phyloP scores from a whole-genome alignment of 495 filamentous ascomycete species.

The Talaromyces trachyspermus region DNA sequence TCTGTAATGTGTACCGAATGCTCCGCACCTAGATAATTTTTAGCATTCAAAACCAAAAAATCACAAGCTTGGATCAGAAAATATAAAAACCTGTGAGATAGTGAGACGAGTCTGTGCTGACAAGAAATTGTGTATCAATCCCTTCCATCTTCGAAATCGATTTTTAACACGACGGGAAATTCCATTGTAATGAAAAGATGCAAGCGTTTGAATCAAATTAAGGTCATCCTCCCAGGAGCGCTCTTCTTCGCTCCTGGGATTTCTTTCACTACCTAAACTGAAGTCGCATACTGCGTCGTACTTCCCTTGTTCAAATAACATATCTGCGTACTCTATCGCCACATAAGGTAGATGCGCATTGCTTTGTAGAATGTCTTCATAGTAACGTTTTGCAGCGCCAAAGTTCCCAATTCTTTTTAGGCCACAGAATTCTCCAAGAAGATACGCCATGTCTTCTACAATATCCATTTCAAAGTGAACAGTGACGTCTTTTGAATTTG shows the following conservation, averaged over 20 bases:
- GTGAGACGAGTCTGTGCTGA: background rate
- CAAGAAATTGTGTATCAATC: background rate
- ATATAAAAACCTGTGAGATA: too few species aligned
- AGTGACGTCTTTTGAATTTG: background rate
- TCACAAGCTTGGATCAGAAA: too few species aligned
- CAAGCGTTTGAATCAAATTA: background rate
- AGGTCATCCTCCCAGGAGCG: background rate
- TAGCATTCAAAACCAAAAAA: too few species aligned
- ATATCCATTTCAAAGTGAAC: slow-evolving; percentile 4
- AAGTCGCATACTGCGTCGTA: background rate
- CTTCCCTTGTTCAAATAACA: slow-evolving; percentile 2
- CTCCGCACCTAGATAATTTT: too few species aligned
- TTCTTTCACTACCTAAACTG: background rate
- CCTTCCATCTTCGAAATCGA: background rate
- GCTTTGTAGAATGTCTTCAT: background rate
- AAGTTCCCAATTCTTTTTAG: slow-evolving; percentile 6
- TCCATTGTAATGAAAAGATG: background rate
- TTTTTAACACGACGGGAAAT: background rate
- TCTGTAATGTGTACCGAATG: too few species aligned
- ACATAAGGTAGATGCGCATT: background rate
- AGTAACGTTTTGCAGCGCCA: background rate
- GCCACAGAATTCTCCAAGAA: background rate
- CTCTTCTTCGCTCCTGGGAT: background rate
- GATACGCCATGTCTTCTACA: background rate
- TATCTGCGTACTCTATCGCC: slow-evolving; percentile 5